Evolutionary conservation across 2,329 filamentous ascomycete genomes (phyloP), one percentile per base, ranked within the genome.

Genomic region (Pseudogymnoascus sp.): DNA sequence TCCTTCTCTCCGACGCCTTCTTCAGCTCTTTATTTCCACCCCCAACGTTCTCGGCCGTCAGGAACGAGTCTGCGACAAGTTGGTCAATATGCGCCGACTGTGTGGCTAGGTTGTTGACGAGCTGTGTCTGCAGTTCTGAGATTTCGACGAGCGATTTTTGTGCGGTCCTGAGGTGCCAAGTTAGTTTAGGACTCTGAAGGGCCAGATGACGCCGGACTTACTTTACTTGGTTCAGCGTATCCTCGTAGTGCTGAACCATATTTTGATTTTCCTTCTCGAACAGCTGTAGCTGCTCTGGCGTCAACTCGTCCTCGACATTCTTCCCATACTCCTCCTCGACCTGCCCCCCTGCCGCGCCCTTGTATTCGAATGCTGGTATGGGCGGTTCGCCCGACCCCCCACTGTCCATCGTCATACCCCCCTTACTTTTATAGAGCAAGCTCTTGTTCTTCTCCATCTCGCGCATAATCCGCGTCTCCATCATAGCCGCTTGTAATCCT

Each of bases 81-180:
- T 95, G 90, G 65, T 92, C 89, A 66, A 99, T 96, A 70, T 95
- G 88, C 63, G 91, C 91, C 62, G 90, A 89, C 73, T 99, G 95
- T 13, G 88, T 88, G 40, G 88, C 84, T 21, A 99, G 83, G 72
- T 97, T 96, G 70, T 85, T 86, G 42, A 95, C 91, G 11, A 99
- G 87, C 62, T 93, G 87, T 63, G 90, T 91, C 74, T 99, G 95
- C 61, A 99, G 80, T 72, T 96, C 92, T 7, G 91, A 89, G 67
- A 99, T 97, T 74, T 99, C 95, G 3, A 96, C 76, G 5, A 99
- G 82, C 0, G 92, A 96, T 73, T 90, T 91, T 75, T 99, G 92
- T 0, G 92, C 92, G 26, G 88, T 89, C 71, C 91, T 96, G 71
- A 64, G 59, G 29, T n/a, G 26, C 10, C 7, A 62, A 9, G 33